A percentile compares a stretch with the other conserved stretches of the same genome.
phyloP scores from a whole-genome alignment of 169 alveolate species.

The Amoebophrya sp. region DNA sequence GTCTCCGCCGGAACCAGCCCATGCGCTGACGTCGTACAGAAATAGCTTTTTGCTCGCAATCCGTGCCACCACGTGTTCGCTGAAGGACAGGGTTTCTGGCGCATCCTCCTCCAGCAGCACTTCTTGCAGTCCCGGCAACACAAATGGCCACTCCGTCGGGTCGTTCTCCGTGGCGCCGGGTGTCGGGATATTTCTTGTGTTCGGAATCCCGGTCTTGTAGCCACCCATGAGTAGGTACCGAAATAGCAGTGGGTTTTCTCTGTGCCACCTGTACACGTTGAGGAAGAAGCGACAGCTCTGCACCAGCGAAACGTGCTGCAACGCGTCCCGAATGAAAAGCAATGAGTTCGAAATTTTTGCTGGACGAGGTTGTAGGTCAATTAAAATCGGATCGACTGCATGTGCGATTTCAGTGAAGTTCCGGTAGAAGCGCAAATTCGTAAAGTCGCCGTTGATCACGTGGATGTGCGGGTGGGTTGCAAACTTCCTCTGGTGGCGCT shows the following conservation, averaged over 20 bases:
- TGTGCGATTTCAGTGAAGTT: not conserved
- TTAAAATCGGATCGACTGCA: not conserved
- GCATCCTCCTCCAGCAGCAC: not conserved
- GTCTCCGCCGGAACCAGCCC: too few relatives aligned
- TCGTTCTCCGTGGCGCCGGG: conserved; percentile 1
- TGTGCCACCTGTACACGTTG: not conserved
- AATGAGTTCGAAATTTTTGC: not conserved
- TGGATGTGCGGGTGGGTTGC: not conserved
- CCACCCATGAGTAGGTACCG: not conserved
- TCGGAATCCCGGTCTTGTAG: not conserved
- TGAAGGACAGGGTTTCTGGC: not conserved
- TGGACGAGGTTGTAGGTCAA: not conserved
- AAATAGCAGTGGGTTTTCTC: not conserved
- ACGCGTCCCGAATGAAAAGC: conserved; percentile 8
- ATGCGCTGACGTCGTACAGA: not conserved
- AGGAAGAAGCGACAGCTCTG: not conserved
- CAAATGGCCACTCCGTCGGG: not conserved
- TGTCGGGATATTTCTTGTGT: not conserved
- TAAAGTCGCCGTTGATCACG: conserved; percentile 14
- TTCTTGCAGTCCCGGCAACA: not conserved
- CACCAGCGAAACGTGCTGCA: not conserved
- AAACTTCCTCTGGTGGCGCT: not conserved
- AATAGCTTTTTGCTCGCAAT: not conserved
- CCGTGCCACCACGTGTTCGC: not conserved
- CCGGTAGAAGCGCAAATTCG: not conserved